phyloP scores from a whole-genome alignment of 2,329 filamentous ascomycete species.

The Cladorrhinum sp. region DNA sequence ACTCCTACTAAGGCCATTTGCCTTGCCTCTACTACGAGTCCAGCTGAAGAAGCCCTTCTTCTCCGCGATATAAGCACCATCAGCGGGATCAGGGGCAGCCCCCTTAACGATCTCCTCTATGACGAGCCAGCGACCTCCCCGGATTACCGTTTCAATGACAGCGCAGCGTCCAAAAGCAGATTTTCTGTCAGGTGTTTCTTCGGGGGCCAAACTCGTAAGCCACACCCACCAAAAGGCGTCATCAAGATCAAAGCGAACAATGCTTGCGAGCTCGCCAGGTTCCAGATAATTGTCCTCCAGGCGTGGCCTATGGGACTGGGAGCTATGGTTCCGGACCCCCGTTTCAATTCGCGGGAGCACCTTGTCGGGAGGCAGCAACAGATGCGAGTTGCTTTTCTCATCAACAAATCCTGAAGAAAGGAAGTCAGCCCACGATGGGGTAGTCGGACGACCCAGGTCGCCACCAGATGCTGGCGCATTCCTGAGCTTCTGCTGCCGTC shows the following conservation, averaged over 20 bases:
- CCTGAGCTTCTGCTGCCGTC: conserved; percentile 51
- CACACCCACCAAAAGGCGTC: conserved; percentile 99
- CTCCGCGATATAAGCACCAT: conserved; percentile 86
- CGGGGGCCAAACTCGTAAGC: conserved; percentile 92
- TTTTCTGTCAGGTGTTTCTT: conserved; percentile 83
- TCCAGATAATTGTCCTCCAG: conserved; percentile 73
- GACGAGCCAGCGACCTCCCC: conserved; percentile 81
- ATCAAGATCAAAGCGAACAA: conserved; percentile 79
- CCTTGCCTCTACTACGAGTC: conserved; percentile 66
- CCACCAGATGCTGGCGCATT: conserved; percentile 66
- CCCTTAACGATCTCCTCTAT: conserved; percentile 97
- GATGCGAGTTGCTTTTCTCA: conserved; percentile 62
- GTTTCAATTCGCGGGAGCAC: conserved; percentile 79
- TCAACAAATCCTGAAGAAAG: conserved; percentile 90
- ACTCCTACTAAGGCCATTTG: conserved; percentile 53
- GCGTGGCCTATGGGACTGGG: conserved; percentile 75
- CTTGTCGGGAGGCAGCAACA: conserved; percentile 89
- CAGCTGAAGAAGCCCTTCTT: conserved; percentile 95
- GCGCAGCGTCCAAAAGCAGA: conserved; percentile 92
- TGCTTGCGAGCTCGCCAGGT: conserved; percentile 91
- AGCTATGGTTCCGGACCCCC: conserved; percentile 72
- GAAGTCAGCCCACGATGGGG: conserved; percentile 97
- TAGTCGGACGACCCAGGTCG: conserved; percentile 77
- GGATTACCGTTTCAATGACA: conserved; percentile 82
- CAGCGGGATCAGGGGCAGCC: conserved; percentile 78